Evolutionary conservation across 2,329 filamentous ascomycete genomes (phyloP).

Genomic region (Leptodontidium sp.): DNA sequence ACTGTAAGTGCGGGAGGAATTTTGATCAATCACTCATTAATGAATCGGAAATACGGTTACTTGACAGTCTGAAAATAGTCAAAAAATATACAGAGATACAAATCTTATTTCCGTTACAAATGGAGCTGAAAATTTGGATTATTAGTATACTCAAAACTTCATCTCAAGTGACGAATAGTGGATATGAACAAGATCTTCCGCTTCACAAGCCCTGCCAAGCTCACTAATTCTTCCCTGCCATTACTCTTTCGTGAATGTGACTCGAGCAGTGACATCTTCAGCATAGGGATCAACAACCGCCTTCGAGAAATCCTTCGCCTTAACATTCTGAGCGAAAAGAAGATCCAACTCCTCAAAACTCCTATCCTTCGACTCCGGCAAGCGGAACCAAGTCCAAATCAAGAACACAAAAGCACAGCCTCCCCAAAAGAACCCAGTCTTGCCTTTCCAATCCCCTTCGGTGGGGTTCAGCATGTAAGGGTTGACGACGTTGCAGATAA

Average conservation of each 20-base stretch:
- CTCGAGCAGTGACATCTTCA: not conserved
- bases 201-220: no score
- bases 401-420: constrained; percentile 81
- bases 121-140: no score
- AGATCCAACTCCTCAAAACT: constrained; percentile 87
- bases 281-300: constrained; percentile 37
- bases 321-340: constrained; percentile 69
- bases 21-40: no score
- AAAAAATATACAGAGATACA: no score
- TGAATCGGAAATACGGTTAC: no score
- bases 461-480: constrained; percentile 74
- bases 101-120: no score
- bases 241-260: not conserved
- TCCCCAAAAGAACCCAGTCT: constrained; percentile 86
- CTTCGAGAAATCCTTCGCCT: constrained; percentile 16
- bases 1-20: not conserved
- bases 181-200: no score
- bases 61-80: no score
- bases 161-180: no score
- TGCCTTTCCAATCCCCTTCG: constrained; percentile 87
- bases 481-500: constrained; percentile 58
- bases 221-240: not conserved
- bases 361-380: constrained; percentile 80
- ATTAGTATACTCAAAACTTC: no score
- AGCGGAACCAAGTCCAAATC: constrained; percentile 82